Base-by-base conservation (phyloP, 306 rosid genomes). In the Morella rubra region DNA sequence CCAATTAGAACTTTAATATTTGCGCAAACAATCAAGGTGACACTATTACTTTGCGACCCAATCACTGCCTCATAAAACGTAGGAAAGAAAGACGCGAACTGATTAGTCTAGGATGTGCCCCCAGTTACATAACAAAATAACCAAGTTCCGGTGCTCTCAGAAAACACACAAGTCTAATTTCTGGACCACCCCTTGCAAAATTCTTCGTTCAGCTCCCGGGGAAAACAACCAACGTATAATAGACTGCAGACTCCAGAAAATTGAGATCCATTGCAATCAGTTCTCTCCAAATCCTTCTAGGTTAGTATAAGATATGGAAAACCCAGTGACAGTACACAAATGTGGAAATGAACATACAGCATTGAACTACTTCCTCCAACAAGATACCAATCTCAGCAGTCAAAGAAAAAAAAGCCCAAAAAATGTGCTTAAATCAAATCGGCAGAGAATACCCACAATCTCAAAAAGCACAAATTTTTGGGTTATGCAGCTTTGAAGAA, bases 71-170 rank as follows among this genome's bases (percentile, higher is more conserved):
- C 68, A 6, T 15, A 61, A 44, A 61, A 61, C 11, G 2, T 61
- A n/a, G 0, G 50, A 66, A 44, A 65, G 46, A 58, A 22, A 58
- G 64, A 58, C 3, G 32, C 8, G 71, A 65, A 42, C 24, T 41
- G 27, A 65, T n/a, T 19, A 65, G 70, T 65, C 70, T 18, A 65
- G 15, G 27, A 41, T 65, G 27, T 16, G 71, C 49, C 71, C 42
- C 13, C 71, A 65, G 37, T 49, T 65, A 15, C 12, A n/a, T 42
- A 41, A 27, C 47, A 65, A 65, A 65, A n/a, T 19, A 65, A 42
- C 20, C 42, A 18, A 62, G 32, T 16, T 65, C 3, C 46, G 5
- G 32, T 22, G 7, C 27, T 37, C 69, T 56, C 47, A 37, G 6
- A 27, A 41, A 16, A 41, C 27, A 9, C 46, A 49, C 71, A 41